phyloP scores from a whole-genome alignment of 2,329 filamentous ascomycete genomes.

The Pseudogymnoascus sp. region DNA sequence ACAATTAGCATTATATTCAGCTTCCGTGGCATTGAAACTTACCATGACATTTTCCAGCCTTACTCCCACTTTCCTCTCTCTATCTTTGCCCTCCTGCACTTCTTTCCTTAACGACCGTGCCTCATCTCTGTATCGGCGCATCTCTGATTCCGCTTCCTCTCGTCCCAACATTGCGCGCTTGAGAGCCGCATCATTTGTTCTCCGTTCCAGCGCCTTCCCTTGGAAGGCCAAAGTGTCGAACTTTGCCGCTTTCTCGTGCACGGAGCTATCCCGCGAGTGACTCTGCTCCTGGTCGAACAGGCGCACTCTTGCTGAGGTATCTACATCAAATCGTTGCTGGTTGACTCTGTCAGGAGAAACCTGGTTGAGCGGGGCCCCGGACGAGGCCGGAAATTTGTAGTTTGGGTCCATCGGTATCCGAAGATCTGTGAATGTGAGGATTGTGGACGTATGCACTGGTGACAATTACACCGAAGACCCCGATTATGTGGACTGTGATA shows the following conservation, averaged over 20 bases:
- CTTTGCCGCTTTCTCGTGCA: constrained; percentile 61
- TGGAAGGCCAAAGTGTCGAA: constrained; percentile 59
- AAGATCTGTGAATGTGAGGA: neutral
- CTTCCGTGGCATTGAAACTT: constrained; percentile 27
- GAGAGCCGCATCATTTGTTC: constrained; percentile 56
- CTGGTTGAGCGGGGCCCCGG: constrained; percentile 50
- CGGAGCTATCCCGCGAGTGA: constrained; percentile 47
- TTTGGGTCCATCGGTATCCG: constrained; percentile 33
- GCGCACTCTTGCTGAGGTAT: constrained; percentile 10
- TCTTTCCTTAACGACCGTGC: constrained; percentile 46
- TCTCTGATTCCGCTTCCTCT: constrained; percentile 65
- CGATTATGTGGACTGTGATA: constrained; percentile 1
- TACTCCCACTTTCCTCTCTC: constrained; percentile 59
- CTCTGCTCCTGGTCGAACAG: constrained; percentile 11
- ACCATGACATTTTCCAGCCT: constrained; percentile 64
- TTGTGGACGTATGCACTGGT: neutral
- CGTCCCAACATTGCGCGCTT: constrained; percentile 59
- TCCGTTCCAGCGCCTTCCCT: constrained; percentile 52
- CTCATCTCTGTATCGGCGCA: constrained; percentile 57
- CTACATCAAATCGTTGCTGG: constrained; percentile 30
- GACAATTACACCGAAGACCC: neutral
- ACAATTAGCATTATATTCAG: constrained; percentile 22
- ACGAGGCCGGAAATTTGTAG: constrained; percentile 45
- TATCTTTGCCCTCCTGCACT: constrained; percentile 55
- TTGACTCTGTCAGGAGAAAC: constrained; percentile 59